Evolutionary conservation across 2,329 filamentous ascomycete species (phyloP).

Genomic region (Akanthomyces dipterigenus): DNA sequence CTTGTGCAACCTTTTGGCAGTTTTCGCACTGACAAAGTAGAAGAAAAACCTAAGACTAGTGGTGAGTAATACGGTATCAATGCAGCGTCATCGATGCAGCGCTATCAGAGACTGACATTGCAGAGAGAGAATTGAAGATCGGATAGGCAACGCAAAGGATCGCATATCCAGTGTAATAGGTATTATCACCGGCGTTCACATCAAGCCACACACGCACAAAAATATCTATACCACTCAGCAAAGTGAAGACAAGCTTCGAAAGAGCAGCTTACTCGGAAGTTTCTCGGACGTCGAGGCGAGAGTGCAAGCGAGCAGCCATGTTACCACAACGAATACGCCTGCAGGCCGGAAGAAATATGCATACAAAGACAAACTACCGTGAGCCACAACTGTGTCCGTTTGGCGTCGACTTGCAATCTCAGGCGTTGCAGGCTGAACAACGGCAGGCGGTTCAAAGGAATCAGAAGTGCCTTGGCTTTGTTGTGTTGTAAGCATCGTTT

Average conservation of each 20-base stretch:
- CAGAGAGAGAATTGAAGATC: neutral
- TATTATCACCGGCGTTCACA: neutral
- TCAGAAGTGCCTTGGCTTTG: neutral
- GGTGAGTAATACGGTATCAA: neutral
- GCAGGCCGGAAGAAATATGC: neutral
- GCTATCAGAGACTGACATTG: neutral
- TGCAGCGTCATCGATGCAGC: no score
- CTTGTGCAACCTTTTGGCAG: neutral
- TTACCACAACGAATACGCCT: neutral
- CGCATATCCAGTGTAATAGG: neutral
- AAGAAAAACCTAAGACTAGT: neutral
- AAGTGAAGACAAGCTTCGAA: no score
- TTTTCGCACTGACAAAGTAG: neutral
- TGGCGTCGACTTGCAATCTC: neutral
- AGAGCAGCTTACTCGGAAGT: neutral
- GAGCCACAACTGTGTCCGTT: neutral
- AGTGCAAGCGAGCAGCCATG: neutral
- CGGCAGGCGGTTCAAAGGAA: neutral
- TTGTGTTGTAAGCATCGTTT: neutral
- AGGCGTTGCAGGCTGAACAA: neutral
- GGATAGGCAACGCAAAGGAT: neutral
- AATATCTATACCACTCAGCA: neutral
- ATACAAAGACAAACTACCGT: neutral
- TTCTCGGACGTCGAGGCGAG: neutral
- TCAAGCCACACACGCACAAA: slow-evolving; percentile 4